A percentile compares a stretch with the other conserved stretches of the same genome.
Conservation (phyloP, 2,329 filamentous ascomycete genomes). For the Xylaria sp. region DNA sequence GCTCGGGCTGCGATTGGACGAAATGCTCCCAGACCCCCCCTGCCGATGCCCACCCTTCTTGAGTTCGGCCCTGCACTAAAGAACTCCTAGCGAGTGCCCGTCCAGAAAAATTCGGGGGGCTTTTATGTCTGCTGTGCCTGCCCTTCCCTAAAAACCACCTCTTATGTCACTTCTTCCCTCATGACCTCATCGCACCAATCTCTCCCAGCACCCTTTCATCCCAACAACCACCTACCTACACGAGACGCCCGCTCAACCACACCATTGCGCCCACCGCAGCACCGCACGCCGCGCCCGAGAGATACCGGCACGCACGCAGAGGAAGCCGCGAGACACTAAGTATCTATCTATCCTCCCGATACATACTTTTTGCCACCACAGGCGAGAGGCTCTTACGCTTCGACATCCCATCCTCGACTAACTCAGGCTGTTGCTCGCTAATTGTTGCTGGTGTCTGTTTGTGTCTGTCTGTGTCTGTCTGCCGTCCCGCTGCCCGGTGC, state of each 20-base stretch:
- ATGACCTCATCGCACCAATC: constrained; percentile 54
- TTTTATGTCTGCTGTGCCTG: constrained; percentile 53
- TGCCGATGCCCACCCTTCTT: constrained; percentile 29
- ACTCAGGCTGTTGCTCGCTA: constrained; percentile 16
- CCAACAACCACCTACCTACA: constrained; percentile 36
- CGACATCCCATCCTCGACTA: constrained; percentile 30
- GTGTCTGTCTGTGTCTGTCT: constrained; percentile 4
- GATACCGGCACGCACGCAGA: constrained; percentile 33
- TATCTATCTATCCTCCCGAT: constrained; percentile 4
- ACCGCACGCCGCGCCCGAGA: constrained; percentile 28
- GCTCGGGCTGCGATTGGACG: constrained; percentile 43
- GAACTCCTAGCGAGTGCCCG: constrained; percentile 29
- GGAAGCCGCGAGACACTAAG: constrained; percentile 25
- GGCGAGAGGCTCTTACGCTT: constrained; percentile 32
- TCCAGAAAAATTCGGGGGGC: constrained; percentile 49
- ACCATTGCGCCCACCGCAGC: constrained; percentile 23
- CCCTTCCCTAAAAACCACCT: constrained; percentile 52
- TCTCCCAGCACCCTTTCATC: constrained; percentile 42
- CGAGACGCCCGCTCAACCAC: constrained; percentile 8
- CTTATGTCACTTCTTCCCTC: constrained; percentile 55
- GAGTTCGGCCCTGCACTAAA: constrained; percentile 26
- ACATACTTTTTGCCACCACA: constrained; percentile 37
- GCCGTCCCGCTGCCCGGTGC: constrained; percentile 17
- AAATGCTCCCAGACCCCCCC: constrained; percentile 27
- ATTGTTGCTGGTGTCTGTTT: constrained; percentile 7